Base-by-base conservation (phyloP, 1,139 yeast species). In the Kodamaea plutei region DNA sequence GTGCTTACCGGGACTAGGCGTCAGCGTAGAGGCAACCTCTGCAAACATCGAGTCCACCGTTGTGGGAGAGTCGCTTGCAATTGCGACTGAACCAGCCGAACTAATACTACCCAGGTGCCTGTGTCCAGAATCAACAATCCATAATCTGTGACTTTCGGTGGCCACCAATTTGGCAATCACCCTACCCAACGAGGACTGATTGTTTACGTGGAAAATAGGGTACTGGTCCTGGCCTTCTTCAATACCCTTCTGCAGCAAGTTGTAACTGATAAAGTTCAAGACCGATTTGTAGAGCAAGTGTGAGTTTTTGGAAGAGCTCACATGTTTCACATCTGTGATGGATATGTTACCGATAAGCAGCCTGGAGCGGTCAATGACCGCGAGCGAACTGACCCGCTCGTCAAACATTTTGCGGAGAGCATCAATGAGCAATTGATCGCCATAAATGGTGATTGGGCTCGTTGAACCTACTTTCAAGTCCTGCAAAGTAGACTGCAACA, bases 181-280 rank as follows among this genome's bases (percentile, higher is more conserved):
- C 54, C 96, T 75, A 16, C 89, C 95, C 30, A 91, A 70, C 0
- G 93, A 80, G 9, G 93, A 78, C 28, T 73, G 73, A 38, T 77
- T 74, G 42, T 84, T 82, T 19, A 89, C 96, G 56, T 89, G 95
- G 72, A 91, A 91, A 29, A 91, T 89, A 10, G 98, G 98, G 69
- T 81, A 89, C 28, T 93, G 89, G 62, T 91, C 98, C 58, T 89
- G 88, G 33, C 96, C 96, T 52, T 88, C 91, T 50, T 82, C 94
- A 20, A 91, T 71, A 10, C 97, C 98, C 50, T 95, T 80, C 40
- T 81, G 81, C 45, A 84, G 81, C 41, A 91, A 71, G 42, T 89
- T 88, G 42, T 87, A 84, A 20, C 94, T 79, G 38, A 91, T 77
- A 52, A 89, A 91, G 56, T 84, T 91, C 50, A 87, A 70, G 55